Conservation (phyloP, 352 stramenopile genomes). For the Phytophthora aleatoria region DNA sequence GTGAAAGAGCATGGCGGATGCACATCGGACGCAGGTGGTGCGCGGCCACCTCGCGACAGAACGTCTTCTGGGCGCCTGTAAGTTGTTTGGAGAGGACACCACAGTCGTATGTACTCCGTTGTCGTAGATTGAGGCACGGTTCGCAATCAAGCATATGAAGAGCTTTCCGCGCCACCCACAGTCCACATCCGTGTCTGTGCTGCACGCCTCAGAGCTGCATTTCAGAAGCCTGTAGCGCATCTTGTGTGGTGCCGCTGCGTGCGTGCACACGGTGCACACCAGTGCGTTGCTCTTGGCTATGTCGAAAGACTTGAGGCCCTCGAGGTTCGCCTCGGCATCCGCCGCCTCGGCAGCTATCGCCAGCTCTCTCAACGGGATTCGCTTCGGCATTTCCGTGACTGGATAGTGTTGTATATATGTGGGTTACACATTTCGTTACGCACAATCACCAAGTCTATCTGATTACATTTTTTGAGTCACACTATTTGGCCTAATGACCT, state of each 20-base stretch:
- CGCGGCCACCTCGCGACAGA: neutral
- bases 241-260: neutral
- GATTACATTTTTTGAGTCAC: no score
- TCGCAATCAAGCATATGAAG: neutral
- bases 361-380: neutral
- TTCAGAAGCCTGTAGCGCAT: neutral
- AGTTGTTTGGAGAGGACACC: neutral
- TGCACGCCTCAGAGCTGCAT: neutral
- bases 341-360: neutral
- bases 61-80: neutral
- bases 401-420: no score
- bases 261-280: neutral
- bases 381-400: neutral
- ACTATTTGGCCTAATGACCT: no score
- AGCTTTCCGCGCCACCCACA: neutral
- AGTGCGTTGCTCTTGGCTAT: neutral
- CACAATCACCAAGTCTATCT: no score
- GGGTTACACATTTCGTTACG: no score
- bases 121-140: neutral
- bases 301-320: neutral
- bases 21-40: neutral
- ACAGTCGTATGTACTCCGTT: neutral
- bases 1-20: neutral
- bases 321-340: neutral
- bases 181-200: neutral